Base-by-base conservation (phyloP, 805 yeast genomes). In the Candida patagonica region DNA sequence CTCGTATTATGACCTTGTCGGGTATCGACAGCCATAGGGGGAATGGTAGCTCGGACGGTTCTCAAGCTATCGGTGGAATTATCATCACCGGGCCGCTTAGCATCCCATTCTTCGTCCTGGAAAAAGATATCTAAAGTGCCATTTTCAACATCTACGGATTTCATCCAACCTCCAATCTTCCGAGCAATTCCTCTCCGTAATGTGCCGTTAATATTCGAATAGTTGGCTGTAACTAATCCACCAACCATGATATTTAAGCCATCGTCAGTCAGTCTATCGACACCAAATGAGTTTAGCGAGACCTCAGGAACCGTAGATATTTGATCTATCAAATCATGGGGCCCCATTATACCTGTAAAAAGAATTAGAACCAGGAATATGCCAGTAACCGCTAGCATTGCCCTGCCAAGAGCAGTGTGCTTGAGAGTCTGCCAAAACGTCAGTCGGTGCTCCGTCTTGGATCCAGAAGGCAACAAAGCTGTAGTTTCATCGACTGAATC, bases 41-140 rank as follows among this genome's bases (percentile, higher is more conserved):
- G 53, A n/a, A 46, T 26, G 16, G 32, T 24, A 6, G 46, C 48
- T 19, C 24, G 42, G n/a, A 42, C 48, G 4, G 51, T 41, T 12
- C 30, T 32, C n/a, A 30, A 26, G 6, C 24, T 29, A 6, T 19
- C 25, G 29, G 23, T 35, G 6, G 19, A 27, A 15, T 27, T 38
- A 16, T 27, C 12, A 6, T 35, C 34, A 10, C 23, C 23, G 12
- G 17, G 24, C 13, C 13, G 10, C n/a, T n/a, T n/a, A n/a, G n/a
- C n/a, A n/a, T n/a, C n/a, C 31, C 31, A 29, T 13, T 31, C 45
- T 17, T 26, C 37, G 21, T 37, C 42, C 19, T 36, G 33, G 24
- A 44, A 37, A 26, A 35, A 49, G 6, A 49, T 32, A 17, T 38
- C 37, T 3, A 38, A 35, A 7, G 42, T 37, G 20, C 41, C 27